phyloP scores from a whole-genome alignment of 2,329 filamentous ascomycete species.

The Fusarium sp. region DNA sequence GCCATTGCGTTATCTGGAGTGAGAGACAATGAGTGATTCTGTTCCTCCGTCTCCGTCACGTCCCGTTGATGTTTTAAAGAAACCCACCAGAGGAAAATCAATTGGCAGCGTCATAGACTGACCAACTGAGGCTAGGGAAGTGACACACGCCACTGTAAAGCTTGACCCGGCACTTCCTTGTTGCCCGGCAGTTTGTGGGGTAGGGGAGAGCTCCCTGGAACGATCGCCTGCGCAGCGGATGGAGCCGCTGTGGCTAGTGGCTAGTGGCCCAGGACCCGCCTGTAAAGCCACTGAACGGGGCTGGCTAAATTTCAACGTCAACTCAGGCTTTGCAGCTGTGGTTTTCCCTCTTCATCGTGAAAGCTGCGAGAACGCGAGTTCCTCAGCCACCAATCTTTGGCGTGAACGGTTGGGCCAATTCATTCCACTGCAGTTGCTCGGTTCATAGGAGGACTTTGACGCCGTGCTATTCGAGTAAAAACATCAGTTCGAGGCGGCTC shows the following conservation, averaged over 20 bases:
- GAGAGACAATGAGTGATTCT: conserved; percentile 3
- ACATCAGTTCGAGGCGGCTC: not conserved
- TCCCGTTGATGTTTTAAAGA: conserved; percentile 33
- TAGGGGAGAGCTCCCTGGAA: conserved; percentile 21
- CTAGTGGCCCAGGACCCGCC: conserved; percentile 14
- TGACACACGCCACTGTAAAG: conserved; percentile 23
- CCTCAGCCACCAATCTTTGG: conserved; percentile 5
- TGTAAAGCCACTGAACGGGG: conserved; percentile 33
- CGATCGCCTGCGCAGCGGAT: conserved; percentile 25
- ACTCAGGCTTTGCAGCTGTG: not conserved
- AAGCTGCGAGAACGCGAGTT: conserved; percentile 14
- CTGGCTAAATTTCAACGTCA: conserved; percentile 33
- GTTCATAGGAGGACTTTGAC: not conserved
- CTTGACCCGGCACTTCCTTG: not conserved
- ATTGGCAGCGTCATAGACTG: conserved; percentile 40
- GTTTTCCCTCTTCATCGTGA: conserved; percentile 26
- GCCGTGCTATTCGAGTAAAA: conserved; percentile 5
- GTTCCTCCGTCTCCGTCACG: not conserved
- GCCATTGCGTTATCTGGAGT: conserved; percentile 67
- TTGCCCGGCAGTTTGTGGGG: conserved; percentile 19
- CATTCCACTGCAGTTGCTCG: not conserved
- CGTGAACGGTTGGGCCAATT: conserved; percentile 1
- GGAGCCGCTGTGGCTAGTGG: conserved; percentile 48
- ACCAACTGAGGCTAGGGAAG: conserved; percentile 11
- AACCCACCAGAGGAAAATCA: not conserved